phyloP scores from a whole-genome alignment of 345 rosid species.

The Aquilaria yunnanensis region DNA sequence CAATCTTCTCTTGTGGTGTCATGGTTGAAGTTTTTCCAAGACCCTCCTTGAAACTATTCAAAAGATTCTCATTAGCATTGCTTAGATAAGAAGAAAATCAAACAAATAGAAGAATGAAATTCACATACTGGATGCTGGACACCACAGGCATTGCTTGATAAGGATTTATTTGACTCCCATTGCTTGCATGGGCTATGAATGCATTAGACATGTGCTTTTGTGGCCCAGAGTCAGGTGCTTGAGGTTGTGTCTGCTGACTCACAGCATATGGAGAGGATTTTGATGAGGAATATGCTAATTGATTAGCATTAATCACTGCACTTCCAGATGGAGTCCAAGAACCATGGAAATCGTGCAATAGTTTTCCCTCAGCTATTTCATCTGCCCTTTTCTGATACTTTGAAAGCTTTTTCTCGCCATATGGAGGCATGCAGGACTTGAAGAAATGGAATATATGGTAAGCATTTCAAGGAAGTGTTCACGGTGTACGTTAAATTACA shows the following conservation, averaged over 20 bases:
- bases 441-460: no score
- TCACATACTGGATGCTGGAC: conserved; percentile 41
- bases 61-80: conserved; percentile 30
- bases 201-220: conserved; percentile 45
- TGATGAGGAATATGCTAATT: conserved; percentile 22
- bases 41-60: conserved; percentile 34
- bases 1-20: conserved; percentile 95
- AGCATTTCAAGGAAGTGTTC: no score
- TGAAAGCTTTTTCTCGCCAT: conserved; percentile 40
- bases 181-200: conserved; percentile 36
- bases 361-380: conserved; percentile 32
- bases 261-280: conserved; percentile 34
- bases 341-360: conserved; percentile 32
- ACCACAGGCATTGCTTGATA: conserved; percentile 44
- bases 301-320: conserved; percentile 30
- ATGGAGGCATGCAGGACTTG: conserved; percentile 28
- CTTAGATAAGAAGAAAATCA: conserved; percentile 46
- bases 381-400: conserved; percentile 35
- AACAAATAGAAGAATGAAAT: conserved; percentile 32
- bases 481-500: no score
- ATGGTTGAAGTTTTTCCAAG: conserved; percentile 48
- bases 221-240: conserved; percentile 40
- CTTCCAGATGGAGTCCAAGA: conserved; percentile 39
- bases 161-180: conserved; percentile 48
- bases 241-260: conserved; percentile 42